Percentiles rank a stretch among this genome's conserved stretches.
Conservation (phyloP, 495 filamentous ascomycete genomes). For the Talaromyces borbonicus region DNA sequence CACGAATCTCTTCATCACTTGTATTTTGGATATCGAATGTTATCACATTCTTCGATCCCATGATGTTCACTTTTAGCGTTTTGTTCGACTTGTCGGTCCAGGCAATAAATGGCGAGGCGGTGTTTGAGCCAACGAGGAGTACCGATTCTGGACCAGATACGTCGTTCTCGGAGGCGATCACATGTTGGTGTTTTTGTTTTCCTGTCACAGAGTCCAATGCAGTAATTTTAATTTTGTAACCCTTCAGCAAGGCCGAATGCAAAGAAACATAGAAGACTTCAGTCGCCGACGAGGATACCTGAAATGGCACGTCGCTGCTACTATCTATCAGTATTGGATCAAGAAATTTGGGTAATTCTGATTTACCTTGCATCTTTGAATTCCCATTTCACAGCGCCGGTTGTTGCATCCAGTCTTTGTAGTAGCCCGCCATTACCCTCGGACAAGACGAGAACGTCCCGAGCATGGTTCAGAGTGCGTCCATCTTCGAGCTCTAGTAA, state of each 20-base stretch:
- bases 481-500: slow-evolving; percentile 61
- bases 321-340: slow-evolving; percentile 14
- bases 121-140: slow-evolving; percentile 72
- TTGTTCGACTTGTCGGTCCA: slow-evolving; percentile 67
- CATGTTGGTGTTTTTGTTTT: slow-evolving; percentile 51
- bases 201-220: slow-evolving; percentile 63
- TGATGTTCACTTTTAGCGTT: slow-evolving; percentile 66
- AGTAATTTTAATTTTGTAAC: slow-evolving; percentile 63
- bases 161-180: slow-evolving; percentile 63
- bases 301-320: slow-evolving; percentile 62
- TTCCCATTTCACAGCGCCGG: slow-evolving; percentile 73
- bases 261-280: slow-evolving; percentile 70
- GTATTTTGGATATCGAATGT: slow-evolving; percentile 40
- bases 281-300: slow-evolving; percentile 65
- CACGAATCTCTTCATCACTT: slow-evolving; percentile 48
- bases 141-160: slow-evolving; percentile 56
- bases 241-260: slow-evolving; percentile 54
- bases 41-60: slow-evolving; percentile 58
- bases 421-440: slow-evolving; percentile 47
- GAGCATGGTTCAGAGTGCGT: slow-evolving; percentile 28
- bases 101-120: slow-evolving; percentile 69
- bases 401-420: slow-evolving; percentile 58
- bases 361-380: slow-evolving; percentile 49
- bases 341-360: background rate
- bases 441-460: slow-evolving; percentile 64